Evolutionary conservation across 1,139 yeast species (phyloP).

Genomic region (Candida sanyaensis): DNA sequence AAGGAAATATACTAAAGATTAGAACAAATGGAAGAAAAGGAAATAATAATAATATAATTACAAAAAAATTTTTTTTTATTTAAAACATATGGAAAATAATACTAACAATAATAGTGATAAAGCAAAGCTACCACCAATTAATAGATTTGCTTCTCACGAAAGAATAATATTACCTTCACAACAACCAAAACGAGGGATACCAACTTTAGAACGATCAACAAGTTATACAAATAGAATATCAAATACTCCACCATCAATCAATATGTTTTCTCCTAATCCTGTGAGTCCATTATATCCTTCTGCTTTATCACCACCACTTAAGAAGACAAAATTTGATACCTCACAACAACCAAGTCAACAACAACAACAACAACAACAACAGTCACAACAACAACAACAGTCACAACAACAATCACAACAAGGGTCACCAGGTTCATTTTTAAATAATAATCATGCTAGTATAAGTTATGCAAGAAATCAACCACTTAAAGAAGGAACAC

Average conservation of each 20-base stretch:
- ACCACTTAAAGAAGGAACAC: slow-evolving; percentile 4
- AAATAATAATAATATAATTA: neutral
- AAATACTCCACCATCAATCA: neutral
- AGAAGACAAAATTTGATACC: slow-evolving; percentile 1
- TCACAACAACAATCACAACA: neutral
- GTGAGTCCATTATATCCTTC: slow-evolving; percentile 13
- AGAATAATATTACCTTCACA: slow-evolving; percentile 9
- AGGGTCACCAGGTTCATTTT: slow-evolving; percentile 4
- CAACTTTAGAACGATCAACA: neutral
- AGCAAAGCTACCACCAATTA: neutral
- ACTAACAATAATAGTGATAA: neutral
- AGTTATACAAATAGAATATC: slow-evolving; percentile 1
- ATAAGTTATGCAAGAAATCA: slow-evolving; percentile 14
- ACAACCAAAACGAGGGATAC: slow-evolving; percentile 6
- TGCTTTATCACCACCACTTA: slow-evolving; percentile 7
- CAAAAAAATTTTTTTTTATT: too few relatives aligned
- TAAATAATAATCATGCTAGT: slow-evolving; percentile 11
- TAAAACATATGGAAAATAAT: neutral
- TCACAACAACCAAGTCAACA: slow-evolving; percentile 1
- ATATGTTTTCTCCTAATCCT: slow-evolving; percentile 14
- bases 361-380: neutral
- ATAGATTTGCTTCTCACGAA: slow-evolving; percentile 6
- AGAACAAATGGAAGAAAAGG: neutral
- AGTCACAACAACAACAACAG: too few relatives aligned
- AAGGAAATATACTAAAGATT: neutral